phyloP scores from a whole-genome alignment of 1,139 yeast genomes.

The Protomyces macrosporus region DNA sequence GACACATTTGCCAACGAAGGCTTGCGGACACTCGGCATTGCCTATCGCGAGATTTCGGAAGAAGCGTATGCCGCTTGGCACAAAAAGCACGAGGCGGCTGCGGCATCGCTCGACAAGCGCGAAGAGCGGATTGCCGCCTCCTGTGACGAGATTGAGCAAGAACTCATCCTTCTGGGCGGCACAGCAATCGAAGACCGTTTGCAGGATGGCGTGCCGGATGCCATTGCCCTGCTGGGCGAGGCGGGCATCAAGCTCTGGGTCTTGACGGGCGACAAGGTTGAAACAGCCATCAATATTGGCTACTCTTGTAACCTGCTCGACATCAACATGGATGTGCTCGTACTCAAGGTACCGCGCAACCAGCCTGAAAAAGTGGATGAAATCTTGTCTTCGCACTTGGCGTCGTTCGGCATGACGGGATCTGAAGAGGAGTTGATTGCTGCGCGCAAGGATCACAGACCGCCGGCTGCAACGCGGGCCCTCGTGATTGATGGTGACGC shows the following conservation, averaged over 20 bases:
- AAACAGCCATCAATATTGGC: slow-evolving; percentile 96
- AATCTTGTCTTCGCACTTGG: slow-evolving; percentile 56
- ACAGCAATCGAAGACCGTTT: slow-evolving; percentile 96
- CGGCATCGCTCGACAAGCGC: slow-evolving; percentile 66
- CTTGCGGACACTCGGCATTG: slow-evolving; percentile 86
- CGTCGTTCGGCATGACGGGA: slow-evolving; percentile 61
- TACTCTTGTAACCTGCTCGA: slow-evolving; percentile 87
- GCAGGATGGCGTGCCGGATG: slow-evolving; percentile 93
- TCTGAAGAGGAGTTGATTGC: slow-evolving; percentile 51
- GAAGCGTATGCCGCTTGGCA: slow-evolving; percentile 64
- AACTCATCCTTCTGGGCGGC: slow-evolving; percentile 75
- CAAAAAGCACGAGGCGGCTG: slow-evolving; percentile 62
- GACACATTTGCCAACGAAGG: slow-evolving; percentile 97
- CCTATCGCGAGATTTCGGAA: slow-evolving; percentile 67
- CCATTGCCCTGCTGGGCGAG: slow-evolving; percentile 73
- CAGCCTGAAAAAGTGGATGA: slow-evolving; percentile 49
- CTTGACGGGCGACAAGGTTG: slow-evolving; percentile 93
- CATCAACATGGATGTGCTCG: slow-evolving; percentile 78
- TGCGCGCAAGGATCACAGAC: slow-evolving; percentile 67
- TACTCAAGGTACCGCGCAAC: slow-evolving; percentile 50
- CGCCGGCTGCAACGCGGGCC: slow-evolving; percentile 73
- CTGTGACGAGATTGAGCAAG: slow-evolving; percentile 74
- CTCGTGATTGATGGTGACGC: slow-evolving; percentile 93
- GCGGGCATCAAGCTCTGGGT: slow-evolving; percentile 98
- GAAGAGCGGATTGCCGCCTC: slow-evolving; percentile 72